Conservation (phyloP, 345 rosid species). For the Bruguiera gymnorhiza region DNA sequence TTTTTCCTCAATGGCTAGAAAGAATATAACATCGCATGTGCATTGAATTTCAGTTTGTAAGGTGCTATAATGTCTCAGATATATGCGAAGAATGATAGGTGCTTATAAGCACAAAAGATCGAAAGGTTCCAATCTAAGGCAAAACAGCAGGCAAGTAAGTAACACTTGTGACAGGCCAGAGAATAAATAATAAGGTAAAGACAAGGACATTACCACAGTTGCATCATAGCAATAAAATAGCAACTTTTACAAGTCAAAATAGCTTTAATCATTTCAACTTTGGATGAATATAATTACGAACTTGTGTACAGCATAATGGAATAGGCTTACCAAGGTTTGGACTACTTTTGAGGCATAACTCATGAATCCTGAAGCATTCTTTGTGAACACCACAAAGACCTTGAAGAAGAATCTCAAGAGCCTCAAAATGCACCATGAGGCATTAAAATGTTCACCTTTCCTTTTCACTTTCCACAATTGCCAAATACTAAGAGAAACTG, state of each 20-base stretch:
- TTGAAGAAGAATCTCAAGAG: slow-evolving; percentile 92
- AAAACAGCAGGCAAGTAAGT: not conserved
- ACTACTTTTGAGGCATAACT: slow-evolving; percentile 68
- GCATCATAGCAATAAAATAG: not conserved
- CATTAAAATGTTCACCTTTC: too few species aligned
- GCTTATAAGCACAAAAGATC: too few species aligned
- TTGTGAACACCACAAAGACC: slow-evolving; percentile 97
- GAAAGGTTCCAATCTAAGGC: too few species aligned
- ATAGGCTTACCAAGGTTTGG: slow-evolving; percentile 59
- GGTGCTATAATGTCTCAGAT: too few species aligned
- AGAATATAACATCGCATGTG: too few species aligned
- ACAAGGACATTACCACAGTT: not conserved
- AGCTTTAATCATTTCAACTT: not conserved
- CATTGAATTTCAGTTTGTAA: too few species aligned
- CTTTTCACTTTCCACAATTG: too few species aligned
- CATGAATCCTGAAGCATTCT: slow-evolving; percentile 82
- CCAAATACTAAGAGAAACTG: too few species aligned
- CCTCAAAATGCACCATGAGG: slow-evolving; percentile 76
- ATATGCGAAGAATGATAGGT: too few species aligned
- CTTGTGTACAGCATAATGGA: not conserved
- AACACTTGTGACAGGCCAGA: not conserved
- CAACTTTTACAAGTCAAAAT: not conserved
- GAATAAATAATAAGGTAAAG: not conserved
- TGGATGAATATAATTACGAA: not conserved
- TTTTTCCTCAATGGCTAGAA: too few species aligned